Percentiles rank a stretch among this genome's conserved stretches.
phyloP scores from a whole-genome alignment of 2,329 filamentous ascomycete genomes.

The Bimuria novae-zelandiae region DNA sequence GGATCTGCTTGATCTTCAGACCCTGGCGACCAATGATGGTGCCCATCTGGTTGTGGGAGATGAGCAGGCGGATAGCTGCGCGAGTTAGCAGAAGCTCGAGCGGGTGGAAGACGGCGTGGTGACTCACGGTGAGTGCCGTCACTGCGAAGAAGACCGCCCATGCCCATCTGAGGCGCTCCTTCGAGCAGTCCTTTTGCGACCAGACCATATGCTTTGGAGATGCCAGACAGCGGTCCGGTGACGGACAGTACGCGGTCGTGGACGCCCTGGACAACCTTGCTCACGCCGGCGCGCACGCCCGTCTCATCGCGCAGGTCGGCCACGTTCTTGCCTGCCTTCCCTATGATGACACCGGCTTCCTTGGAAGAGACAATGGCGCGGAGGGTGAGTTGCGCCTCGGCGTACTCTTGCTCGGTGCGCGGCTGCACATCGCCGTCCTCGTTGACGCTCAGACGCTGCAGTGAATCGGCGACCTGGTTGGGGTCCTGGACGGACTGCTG shows the following conservation, averaged over 20 bases:
- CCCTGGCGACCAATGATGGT: conserved; percentile 97
- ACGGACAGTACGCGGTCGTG: conserved; percentile 97
- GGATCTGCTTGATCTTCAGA: conserved; percentile 99
- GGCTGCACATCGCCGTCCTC: conserved; percentile 76
- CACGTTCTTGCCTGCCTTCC: conserved; percentile 98
- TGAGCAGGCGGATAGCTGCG: conserved; percentile 91
- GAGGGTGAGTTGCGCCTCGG: conserved; percentile 86
- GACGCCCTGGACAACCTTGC: conserved; percentile 97
- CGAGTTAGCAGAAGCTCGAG: conserved; percentile 21
- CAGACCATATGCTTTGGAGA: conserved; percentile 89
- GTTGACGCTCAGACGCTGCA: conserved; percentile 48
- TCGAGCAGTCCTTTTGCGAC: conserved; percentile 91
- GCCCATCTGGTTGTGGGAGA: conserved; percentile 99
- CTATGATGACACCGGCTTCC: conserved; percentile 98
- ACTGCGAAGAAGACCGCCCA: conserved; percentile 82
- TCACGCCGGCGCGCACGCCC: conserved; percentile 95
- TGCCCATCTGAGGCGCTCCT: conserved; percentile 91
- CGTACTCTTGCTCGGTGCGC: conserved; percentile 97
- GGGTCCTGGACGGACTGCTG: conserved; percentile 41
- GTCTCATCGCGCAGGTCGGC: conserved; percentile 96
- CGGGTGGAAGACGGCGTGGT: background rate
- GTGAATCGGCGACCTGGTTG: conserved; percentile 48
- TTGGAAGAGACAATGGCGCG: conserved; percentile 98
- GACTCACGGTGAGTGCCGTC: conserved; percentile 91
- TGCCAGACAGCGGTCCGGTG: conserved; percentile 84